phyloP scores from a whole-genome alignment of 495 filamentous ascomycete genomes.

The Penicillium samsonianum region DNA sequence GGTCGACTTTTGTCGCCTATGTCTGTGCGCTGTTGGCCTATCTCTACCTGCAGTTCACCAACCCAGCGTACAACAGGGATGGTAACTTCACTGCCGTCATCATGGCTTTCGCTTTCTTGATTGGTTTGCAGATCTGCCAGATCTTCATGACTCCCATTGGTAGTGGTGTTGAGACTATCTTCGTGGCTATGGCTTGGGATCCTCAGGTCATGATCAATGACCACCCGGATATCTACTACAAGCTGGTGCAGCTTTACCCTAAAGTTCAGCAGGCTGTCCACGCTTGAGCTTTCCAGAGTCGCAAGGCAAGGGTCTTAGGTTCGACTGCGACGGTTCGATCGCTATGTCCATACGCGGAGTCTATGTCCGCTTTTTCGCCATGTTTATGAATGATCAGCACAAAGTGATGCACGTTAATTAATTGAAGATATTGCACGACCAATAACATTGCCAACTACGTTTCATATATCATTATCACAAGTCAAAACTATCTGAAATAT shows the following conservation, averaged over 20 bases:
- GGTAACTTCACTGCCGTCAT: constrained; percentile 74
- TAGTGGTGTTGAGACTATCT: constrained; percentile 71
- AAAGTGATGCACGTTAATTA: background rate
- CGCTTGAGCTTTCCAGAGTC: constrained; percentile 34
- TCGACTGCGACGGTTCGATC: background rate
- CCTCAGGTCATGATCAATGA: constrained; percentile 81
- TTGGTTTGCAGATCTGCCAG: constrained; percentile 84
- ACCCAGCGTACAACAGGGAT: constrained; percentile 71
- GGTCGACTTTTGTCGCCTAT: constrained; percentile 79
- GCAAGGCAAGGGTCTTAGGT: background rate
- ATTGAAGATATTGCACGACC: background rate
- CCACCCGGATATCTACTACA: constrained; percentile 75
- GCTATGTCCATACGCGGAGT: background rate
- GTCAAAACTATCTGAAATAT: constrained; percentile 1
- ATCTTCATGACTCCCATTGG: constrained; percentile 79
- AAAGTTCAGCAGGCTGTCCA: constrained; percentile 74
- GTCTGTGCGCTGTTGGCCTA: constrained; percentile 79
- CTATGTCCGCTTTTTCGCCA: background rate
- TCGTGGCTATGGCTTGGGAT: constrained; percentile 86
- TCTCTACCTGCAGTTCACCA: constrained; percentile 78
- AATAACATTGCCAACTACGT: background rate
- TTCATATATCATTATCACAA: constrained; percentile 26
- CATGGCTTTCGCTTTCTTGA: constrained; percentile 80
- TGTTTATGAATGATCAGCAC: background rate
- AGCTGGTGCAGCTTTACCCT: constrained; percentile 78